These are phyloP conservation scores for Collybia sp. DNA, from an alignment of 768 basidiomycete genomes.

Conservation along the genomic window DNA sequence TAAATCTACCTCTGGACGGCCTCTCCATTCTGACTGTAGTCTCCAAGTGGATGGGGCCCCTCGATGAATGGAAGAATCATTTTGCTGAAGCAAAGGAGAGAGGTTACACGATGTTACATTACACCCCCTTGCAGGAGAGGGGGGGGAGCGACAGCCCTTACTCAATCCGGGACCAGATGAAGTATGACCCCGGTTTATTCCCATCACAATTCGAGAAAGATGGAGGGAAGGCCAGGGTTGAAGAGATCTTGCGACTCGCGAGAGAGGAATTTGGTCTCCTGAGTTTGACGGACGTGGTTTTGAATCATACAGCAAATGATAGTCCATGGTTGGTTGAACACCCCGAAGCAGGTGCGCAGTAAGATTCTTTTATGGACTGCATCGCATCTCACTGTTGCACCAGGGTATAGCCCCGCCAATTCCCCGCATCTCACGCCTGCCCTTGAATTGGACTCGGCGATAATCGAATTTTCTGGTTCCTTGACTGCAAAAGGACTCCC, in stretches of 20 bases:
- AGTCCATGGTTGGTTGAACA: constrained; percentile 89
- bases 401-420: constrained; percentile 88
- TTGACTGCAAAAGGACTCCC: constrained; percentile 70
- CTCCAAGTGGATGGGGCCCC: constrained; percentile 97
- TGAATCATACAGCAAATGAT: constrained; percentile 97
- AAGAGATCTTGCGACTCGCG: constrained; percentile 63
- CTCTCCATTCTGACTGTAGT: constrained; percentile 86
- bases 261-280: constrained; percentile 85
- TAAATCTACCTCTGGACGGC: constrained; percentile 82
- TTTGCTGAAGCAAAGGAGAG: constrained; percentile 82
- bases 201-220: constrained; percentile 30
- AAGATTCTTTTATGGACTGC: not conserved
- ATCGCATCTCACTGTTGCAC: not conserved
- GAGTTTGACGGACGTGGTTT: constrained; percentile 90
- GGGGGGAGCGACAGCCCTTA: constrained; percentile 91
- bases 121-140: constrained; percentile 89
- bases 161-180: constrained; percentile 84
- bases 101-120: constrained; percentile 98
- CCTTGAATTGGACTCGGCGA: constrained; percentile 83
- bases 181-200: constrained; percentile 78
- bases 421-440: constrained; percentile 92
- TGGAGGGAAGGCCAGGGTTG: constrained; percentile 52
- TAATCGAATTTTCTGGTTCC: constrained; percentile 73
- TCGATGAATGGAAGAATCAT: constrained; percentile 71
- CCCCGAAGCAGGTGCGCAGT: constrained; percentile 82